Conservation (phyloP, 495 filamentous ascomycete species). For the Talaromyces stipitatus region DNA sequence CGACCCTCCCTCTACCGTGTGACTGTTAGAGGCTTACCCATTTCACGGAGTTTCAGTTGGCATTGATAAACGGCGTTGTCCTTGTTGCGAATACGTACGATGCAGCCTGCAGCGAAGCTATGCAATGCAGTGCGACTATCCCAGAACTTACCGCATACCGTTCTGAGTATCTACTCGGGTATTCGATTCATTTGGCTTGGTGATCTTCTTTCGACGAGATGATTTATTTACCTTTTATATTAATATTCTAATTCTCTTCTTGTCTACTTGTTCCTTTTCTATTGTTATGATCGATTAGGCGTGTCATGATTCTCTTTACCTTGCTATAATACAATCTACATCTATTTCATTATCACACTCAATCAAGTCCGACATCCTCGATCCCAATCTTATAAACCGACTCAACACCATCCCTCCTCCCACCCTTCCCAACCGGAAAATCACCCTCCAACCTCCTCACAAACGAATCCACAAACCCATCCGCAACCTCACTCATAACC, state of each 20-base stretch:
- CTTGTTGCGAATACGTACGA: not conserved
- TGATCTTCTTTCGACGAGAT: not conserved
- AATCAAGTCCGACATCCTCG: constrained; percentile 19
- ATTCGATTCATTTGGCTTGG: not conserved
- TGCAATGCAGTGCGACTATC: not conserved
- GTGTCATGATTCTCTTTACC: not conserved
- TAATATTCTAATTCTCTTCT: not conserved
- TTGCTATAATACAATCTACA: not conserved
- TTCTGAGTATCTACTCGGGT: not conserved
- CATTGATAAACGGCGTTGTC: constrained; percentile 3
- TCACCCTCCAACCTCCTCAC: constrained; percentile 31
- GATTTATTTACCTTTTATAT: not conserved
- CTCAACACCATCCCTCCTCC: constrained; percentile 30
- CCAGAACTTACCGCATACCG: too few species aligned
- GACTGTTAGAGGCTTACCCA: not conserved
- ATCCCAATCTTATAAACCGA: constrained; percentile 30
- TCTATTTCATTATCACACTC: not conserved
- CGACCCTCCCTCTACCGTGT: not conserved
- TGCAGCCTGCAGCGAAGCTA: not conserved
- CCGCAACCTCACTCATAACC: constrained; percentile 26
- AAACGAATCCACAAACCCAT: constrained; percentile 32
- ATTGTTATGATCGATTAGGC: not conserved
- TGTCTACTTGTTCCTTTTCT: not conserved
- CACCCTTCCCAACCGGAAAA: constrained; percentile 26
- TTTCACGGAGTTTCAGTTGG: not conserved